Base-by-base conservation (phyloP, 257 asterid genomes). In the Linaria vulgaris region DNA sequence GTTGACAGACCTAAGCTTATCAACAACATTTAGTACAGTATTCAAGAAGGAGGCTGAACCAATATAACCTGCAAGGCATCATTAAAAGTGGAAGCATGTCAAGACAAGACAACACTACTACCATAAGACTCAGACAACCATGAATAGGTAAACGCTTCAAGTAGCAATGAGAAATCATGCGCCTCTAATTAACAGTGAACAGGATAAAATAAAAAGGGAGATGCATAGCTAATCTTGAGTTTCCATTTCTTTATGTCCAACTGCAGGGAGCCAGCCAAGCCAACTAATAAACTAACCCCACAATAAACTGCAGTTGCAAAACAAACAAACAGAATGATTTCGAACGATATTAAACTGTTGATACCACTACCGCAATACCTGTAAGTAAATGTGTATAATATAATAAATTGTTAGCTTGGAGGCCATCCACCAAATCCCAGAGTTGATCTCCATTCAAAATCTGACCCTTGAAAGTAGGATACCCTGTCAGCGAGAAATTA, bases 391-490 rank as follows among this genome's bases (percentile, higher is more conserved):
- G 97, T 39, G 99, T 90, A 75, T 94, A 94, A 72, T 80, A 90
- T 76, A 90, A 80, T 59, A 94, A 75, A 65, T 75, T 81, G 72
- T 94, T 94, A 41, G 99, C 96, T 79, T 78, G 89, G 66, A 94
- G 97, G 72, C 99, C 99, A 74, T 80, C 89, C 48, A 90, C 70
- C 77, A 94, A 76, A 17, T 90, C 97, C 97, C 99, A 94, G n/a
- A 94, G 84, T 63, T 94, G 94, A 56, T 84, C 88, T 12, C 99
- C 99, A 61, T 94, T 84, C 86, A 94, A 83, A 76, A 94, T 92
- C 82, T 94, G 96, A 3, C 99, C 99, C 82, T 90, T 94, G 67
- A 84, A 94, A 71, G 88, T 82, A 15, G 99, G 99, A 76, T 94
- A 94, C 23, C 99, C 99, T 34, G 41, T 34, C 6, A 11, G 41